phyloP scores from a whole-genome alignment of 78 protist genomes.

The Goniomonas avonlea region DNA sequence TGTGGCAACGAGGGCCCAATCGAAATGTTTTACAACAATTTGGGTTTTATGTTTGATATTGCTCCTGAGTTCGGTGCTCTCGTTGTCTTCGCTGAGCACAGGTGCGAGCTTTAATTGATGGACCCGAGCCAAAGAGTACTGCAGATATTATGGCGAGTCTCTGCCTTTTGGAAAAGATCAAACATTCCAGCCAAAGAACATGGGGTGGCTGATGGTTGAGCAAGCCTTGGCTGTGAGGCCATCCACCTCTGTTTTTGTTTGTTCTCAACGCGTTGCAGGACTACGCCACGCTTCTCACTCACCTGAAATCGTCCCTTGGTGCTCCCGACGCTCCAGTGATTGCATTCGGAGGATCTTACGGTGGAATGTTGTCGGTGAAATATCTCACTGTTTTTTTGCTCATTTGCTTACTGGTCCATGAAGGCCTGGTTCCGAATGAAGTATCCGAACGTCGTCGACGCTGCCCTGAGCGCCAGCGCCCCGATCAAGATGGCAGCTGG shows the following conservation, averaged over 20 bases:
- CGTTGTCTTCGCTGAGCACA: neutral
- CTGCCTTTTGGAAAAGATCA: neutral
- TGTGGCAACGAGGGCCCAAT: neutral
- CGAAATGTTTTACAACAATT: neutral
- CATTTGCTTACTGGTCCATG: too few species aligned
- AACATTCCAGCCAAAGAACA: too few species aligned
- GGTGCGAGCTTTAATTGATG: too few species aligned
- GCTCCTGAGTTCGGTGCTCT: conserved; percentile 1
- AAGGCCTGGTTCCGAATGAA: conserved; percentile 17
- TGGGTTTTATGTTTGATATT: neutral
- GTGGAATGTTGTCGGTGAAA: conserved; percentile 1
- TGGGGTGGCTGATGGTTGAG: neutral
- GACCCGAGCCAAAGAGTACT: too few species aligned
- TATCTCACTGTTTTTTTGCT: too few species aligned
- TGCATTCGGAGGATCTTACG: conserved; percentile 5
- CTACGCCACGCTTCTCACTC: neutral
- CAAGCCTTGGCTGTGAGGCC: too few species aligned
- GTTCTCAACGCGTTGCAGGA: too few species aligned
- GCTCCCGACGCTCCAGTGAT: neutral
- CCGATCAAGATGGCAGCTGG: too few species aligned
- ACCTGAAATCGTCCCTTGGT: neutral
- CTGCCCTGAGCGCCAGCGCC: too few species aligned
- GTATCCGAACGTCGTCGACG: too few species aligned
- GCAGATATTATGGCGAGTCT: neutral
- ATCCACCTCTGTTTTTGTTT: too few species aligned